Base-by-base conservation (phyloP, 108 stramenopile species). In the Cylindrotheca fusiformis region DNA sequence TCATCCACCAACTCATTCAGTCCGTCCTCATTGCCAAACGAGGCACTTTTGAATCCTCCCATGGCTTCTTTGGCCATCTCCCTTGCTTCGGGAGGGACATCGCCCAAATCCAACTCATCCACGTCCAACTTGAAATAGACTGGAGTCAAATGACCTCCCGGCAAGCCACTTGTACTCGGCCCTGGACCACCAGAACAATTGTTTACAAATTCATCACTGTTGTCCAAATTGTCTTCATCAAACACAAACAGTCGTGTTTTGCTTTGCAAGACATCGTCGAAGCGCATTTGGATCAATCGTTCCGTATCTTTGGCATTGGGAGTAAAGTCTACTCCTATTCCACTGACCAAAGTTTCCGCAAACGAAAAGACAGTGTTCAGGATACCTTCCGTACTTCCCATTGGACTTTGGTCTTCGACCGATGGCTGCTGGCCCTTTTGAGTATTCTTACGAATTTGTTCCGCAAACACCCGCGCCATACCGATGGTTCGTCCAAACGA, bases 191-290 rank as follows among this genome's bases (percentile, higher is more conserved):
- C 33, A n/a, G 61, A n/a, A 52, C 79, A 77, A 19, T 44, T 64
- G 1, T 67, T 33, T 3, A 75, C 28, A 62, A 93, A 89, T 33
- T 82, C 53, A 20, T 62, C 26, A 30, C 71, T 77, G 49, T 76
- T 79, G 62, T 93, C 87, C 44, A 93, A 59, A 21, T 70, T 74
- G 48, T 93, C 91, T 24, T 87, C 80, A 30, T 85, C 91, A 64
- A 92, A 84, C 19, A 72, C 66, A 74, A 93, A 93, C 32, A 93
- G 30, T 58, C 87, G 54, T 10, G 79, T 87, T 55, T 86, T 87
- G 3, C 61, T 28, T 68, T 84, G 65, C 10, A 78, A 46, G 4
- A 44, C 58, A 6, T 74, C 78, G 51, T 81, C 76, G 59, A 79
- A 93, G 49, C 87, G 87, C 22, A 74, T 41, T 24, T 59, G 59